phyloP scores from a whole-genome alignment of 2,329 filamentous ascomycete genomes.

The Neofusicoccum cordaticola region DNA sequence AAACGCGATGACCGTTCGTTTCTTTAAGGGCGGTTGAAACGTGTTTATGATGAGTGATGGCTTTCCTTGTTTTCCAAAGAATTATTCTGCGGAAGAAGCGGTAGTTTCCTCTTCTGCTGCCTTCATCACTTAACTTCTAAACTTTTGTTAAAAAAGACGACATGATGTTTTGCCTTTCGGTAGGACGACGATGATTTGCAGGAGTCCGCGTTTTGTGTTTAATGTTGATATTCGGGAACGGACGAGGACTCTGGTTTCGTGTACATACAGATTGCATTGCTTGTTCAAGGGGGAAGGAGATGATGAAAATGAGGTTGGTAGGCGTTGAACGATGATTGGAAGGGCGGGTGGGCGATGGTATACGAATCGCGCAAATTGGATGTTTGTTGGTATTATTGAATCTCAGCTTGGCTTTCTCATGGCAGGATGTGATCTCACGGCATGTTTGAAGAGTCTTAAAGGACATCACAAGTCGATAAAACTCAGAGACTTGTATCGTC shows the following conservation, averaged over 20 bases:
- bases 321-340: no score
- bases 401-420: no score
- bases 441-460: no score
- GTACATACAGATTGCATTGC: slow-evolving; percentile 1
- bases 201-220: background rate
- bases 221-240: background rate
- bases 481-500: no score
- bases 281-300: no score
- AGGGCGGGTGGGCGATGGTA: no score
- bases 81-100: background rate
- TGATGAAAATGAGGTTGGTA: no score
- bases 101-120: background rate
- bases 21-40: background rate
- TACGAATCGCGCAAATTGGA: no score
- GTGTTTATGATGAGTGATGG: background rate
- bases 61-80: background rate
- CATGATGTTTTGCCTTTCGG: background rate
- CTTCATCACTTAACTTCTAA: background rate
- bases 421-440: no score
- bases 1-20: background rate
- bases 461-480: no score
- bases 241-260: background rate
- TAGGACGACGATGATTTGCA: background rate
- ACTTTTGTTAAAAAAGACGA: background rate
- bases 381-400: no score